phyloP scores from a whole-genome alignment of 768 basidiomycete genomes.

The Xerocomus brunneocitrinus region DNA sequence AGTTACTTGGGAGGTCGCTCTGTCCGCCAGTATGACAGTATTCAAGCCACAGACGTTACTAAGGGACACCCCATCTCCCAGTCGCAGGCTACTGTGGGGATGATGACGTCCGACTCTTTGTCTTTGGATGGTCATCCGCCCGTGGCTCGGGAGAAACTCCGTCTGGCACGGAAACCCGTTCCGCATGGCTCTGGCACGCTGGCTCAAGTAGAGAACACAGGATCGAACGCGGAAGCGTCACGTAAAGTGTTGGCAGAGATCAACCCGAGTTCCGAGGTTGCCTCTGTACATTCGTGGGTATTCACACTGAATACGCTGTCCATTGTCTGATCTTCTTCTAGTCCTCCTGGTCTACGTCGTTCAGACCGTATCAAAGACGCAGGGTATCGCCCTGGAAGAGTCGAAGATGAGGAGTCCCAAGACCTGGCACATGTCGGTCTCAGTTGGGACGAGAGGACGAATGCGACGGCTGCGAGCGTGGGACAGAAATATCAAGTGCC shows the following conservation, averaged over 20 bases:
- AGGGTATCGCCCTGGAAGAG: background rate
- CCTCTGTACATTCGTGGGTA: constrained; percentile 5
- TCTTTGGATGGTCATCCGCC: background rate
- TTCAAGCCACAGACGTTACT: background rate
- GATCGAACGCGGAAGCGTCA: background rate
- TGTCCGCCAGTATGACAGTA: background rate
- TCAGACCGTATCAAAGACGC: background rate
- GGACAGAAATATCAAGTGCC: constrained; percentile 16
- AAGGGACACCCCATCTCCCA: background rate
- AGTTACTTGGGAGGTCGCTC: background rate
- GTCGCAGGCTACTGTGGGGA: background rate
- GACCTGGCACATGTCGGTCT: background rate
- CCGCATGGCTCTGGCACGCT: background rate
- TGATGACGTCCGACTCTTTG: background rate
- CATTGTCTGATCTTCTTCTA: constrained; percentile 2
- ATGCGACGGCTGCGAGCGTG: background rate
- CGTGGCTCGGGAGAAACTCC: background rate
- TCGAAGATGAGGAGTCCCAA: background rate
- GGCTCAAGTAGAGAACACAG: background rate
- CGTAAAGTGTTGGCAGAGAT: background rate
- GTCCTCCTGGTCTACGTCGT: background rate
- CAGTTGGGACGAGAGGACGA: constrained; percentile 3
- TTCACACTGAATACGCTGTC: background rate
- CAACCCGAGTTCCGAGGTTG: background rate
- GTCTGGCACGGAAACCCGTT: background rate